A percentile compares a stretch with the other conserved stretches of the same genome.
These are phyloP conservation scores for Starmerella riodocensis DNA, from an alignment of 805 yeast genomes.

Conservation along the genomic window DNA sequence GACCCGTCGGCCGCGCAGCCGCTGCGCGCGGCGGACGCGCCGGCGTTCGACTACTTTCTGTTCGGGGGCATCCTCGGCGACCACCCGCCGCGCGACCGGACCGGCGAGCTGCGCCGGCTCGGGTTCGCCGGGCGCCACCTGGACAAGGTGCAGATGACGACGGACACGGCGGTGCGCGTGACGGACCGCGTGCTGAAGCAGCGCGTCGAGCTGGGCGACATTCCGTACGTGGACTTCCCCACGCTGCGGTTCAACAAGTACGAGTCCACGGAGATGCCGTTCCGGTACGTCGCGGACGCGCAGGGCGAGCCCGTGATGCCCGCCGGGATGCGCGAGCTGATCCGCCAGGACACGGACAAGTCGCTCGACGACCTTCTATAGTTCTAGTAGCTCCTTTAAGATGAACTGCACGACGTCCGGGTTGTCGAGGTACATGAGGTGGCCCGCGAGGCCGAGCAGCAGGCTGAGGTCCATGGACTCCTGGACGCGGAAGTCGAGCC, in stretches of 20 bases:
- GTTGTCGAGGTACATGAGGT: slow-evolving; percentile 78
- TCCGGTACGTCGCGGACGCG: slow-evolving; percentile 64
- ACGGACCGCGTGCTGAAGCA: slow-evolving; percentile 66
- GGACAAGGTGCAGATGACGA: slow-evolving; percentile 87
- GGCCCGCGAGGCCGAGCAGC: slow-evolving; percentile 71
- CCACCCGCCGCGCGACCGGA: slow-evolving; percentile 76
- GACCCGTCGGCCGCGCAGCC: slow-evolving; percentile 80
- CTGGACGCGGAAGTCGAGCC: slow-evolving; percentile 70
- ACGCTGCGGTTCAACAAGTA: slow-evolving; percentile 76
- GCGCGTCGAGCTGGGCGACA: slow-evolving; percentile 47
- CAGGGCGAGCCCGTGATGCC: slow-evolving; percentile 72
- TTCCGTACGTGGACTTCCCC: slow-evolving; percentile 82
- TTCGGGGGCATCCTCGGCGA: slow-evolving; percentile 96
- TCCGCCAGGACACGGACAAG: slow-evolving; percentile 74
- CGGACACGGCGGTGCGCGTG: slow-evolving; percentile 92
- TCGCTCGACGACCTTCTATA: slow-evolving; percentile 23
- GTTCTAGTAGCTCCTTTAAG: slow-evolving; percentile 39
- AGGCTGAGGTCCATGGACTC: slow-evolving; percentile 69
- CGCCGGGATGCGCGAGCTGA: slow-evolving; percentile 76
- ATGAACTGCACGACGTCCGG: slow-evolving; percentile 71
- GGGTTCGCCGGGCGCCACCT: slow-evolving; percentile 80
- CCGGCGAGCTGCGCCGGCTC: slow-evolving; percentile 76
- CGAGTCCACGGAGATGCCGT: slow-evolving; percentile 97
- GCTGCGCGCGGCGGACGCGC: slow-evolving; percentile 54
- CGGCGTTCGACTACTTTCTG: slow-evolving; percentile 68